Evolutionary conservation across 164 flowering plant species (phyloP), one percentile per base, ranked within the genome.

Genomic region (Chimonanthus praecox): DNA sequence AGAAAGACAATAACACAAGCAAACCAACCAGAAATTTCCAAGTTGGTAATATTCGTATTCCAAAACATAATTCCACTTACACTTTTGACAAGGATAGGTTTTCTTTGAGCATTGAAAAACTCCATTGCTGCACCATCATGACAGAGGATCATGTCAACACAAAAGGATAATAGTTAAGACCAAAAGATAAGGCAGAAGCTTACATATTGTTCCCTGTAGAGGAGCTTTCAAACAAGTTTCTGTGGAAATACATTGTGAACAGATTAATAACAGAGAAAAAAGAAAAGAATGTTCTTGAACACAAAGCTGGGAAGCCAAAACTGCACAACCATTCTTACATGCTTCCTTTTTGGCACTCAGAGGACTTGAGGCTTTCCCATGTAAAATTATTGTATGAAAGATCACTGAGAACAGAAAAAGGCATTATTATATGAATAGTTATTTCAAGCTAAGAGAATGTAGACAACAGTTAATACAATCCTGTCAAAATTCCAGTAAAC

Each of bases 381-480:
- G 89, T 78, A 33, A 90, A 83, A 80, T 88, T 88, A 71, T 92
- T 92, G 84, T 89, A 90, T 5, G 97, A 90, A 48, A 92, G 86
- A 84, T 92, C 97, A 65, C 97, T 92, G 85, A 67, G 21, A 20
- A 20, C 10, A 18, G 44, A 73, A 68, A 1, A 58, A 21, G 49
- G 15, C 70, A 47, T 48, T 16, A 33, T 54, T 47, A n/a, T 68
- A 2, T 48, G 54, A 68, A 20, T 20, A 20, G 21, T 20, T 20
- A 20, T 20, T 20, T 20, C 21, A 20, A 20, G 21, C 21, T 20
- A 20, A 20, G 21, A 20, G 21, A 20, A 20, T 20, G 21, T 20
- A 20, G 21, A 20, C 21, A 20, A 20, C 21, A 20, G 21, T 20
- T 20, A 20, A 20, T 20, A 20, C 21, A 20, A 20, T 20, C 21